Evolutionary conservation across 192 early-diverging fungal genomes (phyloP), one percentile per base, ranked within the genome.

Genomic region (Linnemannia hyalina): DNA sequence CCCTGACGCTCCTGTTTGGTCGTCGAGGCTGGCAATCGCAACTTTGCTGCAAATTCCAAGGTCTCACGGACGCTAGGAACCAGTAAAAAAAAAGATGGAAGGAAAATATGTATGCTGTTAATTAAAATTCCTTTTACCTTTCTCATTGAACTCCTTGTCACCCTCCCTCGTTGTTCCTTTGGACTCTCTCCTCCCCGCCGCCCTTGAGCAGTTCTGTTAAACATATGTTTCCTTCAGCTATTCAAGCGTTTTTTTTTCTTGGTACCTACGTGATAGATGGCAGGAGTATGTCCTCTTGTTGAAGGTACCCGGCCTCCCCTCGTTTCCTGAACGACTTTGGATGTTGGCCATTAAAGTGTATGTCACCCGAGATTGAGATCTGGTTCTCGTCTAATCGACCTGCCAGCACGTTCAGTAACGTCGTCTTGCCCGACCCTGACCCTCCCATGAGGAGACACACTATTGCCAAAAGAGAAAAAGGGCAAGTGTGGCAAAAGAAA

Each of bases 1-100:
- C 88, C 70, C 20, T 73, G 15, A 54, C 87, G 82, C 23, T 89
- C 80, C 5, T 82, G 54, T 13, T 44, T 68, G 10, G 88, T 70
- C 32, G 88, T 78, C 6, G 74, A 44, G 26, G 82, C 69, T 23
- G 91, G 90, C 18, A 93, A 76, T 4, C 77, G 63, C 42, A 88
- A 29, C 47, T 73, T 52, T 13, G 81, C 95, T 22, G 95, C 92
- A 74, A 95, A 97, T 29, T 88, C 47, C 29, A 97, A 88, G 1
- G 93, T 95, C 83, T 97, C 95, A 41, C 92, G 55, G 15, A 80
- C 79, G 6, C 72, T 78, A 26, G 29, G 35, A 36, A 10, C 0
- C 7, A 36, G 9, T 5, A 73, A 47, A n/a, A 47, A 73, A n/a
- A 29, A 29, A 47, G 38, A 40, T 40, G 38, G 38, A 49, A 16